These are phyloP conservation scores for Polygonum aviculare DNA, from an alignment of 148 eudicot genomes.

Conservation along the genomic window DNA sequence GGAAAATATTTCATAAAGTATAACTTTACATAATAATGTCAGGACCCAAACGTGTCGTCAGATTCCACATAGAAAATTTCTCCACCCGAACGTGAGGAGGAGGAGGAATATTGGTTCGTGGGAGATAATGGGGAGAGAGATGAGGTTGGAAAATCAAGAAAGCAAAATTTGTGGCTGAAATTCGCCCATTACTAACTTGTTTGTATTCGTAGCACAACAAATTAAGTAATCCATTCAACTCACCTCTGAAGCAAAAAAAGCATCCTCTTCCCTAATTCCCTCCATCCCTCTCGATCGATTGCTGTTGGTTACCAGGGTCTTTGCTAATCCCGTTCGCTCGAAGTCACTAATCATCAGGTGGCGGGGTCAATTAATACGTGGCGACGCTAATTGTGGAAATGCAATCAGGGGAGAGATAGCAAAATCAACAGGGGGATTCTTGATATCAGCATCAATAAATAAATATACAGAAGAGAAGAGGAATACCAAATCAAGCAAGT, in stretches of 20 bases:
- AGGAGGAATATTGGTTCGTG: background rate
- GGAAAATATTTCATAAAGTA: too few relatives aligned
- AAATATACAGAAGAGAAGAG: too few relatives aligned
- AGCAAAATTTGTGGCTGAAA: slow-evolving; percentile 72
- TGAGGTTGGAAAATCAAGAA: slow-evolving; percentile 6
- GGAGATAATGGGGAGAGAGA: slow-evolving; percentile 4
- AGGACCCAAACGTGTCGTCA: too few relatives aligned
- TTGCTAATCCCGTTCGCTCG: background rate
- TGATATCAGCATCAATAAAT: background rate
- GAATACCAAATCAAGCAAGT: background rate
- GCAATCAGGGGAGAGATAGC: background rate
- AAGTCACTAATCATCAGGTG: background rate
- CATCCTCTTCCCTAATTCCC: background rate
- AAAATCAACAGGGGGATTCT: background rate
- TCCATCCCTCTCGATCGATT: background rate
- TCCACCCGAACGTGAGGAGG: background rate
- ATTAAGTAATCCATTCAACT: slow-evolving; percentile 21
- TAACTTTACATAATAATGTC: too few relatives aligned
- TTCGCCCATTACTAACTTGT: slow-evolving; percentile 24
- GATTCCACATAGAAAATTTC: too few relatives aligned
- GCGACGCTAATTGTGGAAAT: background rate
- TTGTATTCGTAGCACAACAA: slow-evolving; percentile 27
- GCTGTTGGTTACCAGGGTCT: too few relatives aligned
- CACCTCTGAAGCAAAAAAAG: background rate
- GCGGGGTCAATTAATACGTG: background rate